Evolutionary conservation across 116 monocot genomes (phyloP).

Genomic region (Papilionanthe hybrid): DNA sequence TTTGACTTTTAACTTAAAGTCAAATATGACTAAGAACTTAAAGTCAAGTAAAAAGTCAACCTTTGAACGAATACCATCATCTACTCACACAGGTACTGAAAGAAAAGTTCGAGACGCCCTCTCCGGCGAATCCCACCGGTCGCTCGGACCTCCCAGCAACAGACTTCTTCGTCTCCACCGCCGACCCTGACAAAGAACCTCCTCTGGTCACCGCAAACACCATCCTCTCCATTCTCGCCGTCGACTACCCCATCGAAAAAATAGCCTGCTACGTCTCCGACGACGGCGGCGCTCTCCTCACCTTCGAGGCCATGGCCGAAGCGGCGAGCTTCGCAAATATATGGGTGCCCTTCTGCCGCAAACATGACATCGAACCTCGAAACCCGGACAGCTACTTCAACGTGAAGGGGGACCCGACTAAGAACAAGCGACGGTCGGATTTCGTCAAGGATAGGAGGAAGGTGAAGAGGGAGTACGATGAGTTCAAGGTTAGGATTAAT

Average conservation of each 20-base stretch:
- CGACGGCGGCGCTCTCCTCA: constrained; percentile 23
- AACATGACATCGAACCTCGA: constrained; percentile 49
- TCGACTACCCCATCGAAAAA: constrained; percentile 44
- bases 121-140: constrained; percentile 37
- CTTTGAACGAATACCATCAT: background rate
- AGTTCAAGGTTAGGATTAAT: constrained; percentile 53
- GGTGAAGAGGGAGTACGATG: constrained; percentile 51
- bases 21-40: no score
- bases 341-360: constrained; percentile 47
- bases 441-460: constrained; percentile 50
- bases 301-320: constrained; percentile 28
- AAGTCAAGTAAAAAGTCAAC: no score
- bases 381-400: constrained; percentile 44
- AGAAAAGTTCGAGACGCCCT: constrained; percentile 40
- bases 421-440: constrained; percentile 37
- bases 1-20: no score
- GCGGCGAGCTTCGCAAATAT: constrained; percentile 48
- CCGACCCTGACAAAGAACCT: constrained; percentile 51
- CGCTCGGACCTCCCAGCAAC: constrained; percentile 23
- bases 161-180: constrained; percentile 23
- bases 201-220: constrained; percentile 34
- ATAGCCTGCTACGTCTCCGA: constrained; percentile 39
- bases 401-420: constrained; percentile 44
- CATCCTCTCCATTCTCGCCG: constrained; percentile 23
- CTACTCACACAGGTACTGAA: constrained; percentile 8